Evolutionary conservation across 305 asterid genomes (phyloP).

Genomic region (Fraxinus latifolia): DNA sequence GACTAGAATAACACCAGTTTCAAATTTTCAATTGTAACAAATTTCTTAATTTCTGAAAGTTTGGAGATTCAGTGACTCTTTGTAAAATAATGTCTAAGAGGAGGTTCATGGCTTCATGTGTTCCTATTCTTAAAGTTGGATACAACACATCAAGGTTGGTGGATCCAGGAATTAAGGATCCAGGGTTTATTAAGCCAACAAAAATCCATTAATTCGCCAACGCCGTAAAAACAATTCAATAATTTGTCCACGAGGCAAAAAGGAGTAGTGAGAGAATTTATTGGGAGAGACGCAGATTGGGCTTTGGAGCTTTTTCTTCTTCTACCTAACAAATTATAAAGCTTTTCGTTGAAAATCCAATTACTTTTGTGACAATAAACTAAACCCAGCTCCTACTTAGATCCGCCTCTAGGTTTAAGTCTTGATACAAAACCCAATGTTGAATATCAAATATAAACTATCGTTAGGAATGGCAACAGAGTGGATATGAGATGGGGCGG

Average conservation of each 20-base stretch:
- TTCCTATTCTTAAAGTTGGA: neutral
- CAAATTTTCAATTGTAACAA: neutral
- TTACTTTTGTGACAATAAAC: neutral
- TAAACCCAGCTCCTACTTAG: neutral
- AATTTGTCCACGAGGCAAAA: neutral
- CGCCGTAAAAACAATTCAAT: neutral
- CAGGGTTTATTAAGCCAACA: neutral
- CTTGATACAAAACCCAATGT: neutral
- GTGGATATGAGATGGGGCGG: neutral
- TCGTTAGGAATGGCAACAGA: neutral
- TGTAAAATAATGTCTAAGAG: neutral
- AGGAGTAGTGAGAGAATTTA: neutral
- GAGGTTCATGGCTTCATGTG: neutral
- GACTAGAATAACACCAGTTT: neutral
- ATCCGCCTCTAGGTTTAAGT: neutral
- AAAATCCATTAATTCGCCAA: neutral
- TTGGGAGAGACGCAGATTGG: neutral
- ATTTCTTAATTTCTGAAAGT: neutral
- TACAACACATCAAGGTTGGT: neutral
- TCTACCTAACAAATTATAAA: neutral
- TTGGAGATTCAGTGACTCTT: neutral
- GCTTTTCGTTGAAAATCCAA: neutral
- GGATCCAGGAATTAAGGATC: neutral
- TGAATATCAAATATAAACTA: too few species aligned
- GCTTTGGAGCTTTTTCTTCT: neutral